Evolutionary conservation across 2,329 filamentous ascomycete species (phyloP), one percentile per base, ranked within the genome.

Genomic region (Xylaria polymorpha): DNA sequence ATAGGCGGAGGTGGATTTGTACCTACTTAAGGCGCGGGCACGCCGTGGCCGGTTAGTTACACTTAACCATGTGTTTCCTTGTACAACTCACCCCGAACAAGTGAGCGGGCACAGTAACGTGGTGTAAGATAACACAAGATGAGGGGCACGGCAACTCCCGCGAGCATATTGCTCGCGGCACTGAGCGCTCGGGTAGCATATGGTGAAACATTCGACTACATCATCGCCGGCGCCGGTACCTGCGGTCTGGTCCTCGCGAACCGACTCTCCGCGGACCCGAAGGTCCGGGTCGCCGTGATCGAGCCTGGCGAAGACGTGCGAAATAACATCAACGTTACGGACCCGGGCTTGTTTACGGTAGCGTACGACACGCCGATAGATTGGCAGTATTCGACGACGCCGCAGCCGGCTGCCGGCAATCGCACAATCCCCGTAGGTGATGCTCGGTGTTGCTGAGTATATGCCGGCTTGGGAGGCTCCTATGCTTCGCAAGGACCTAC

Each of bases 151-250:
- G 43, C 8, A n/a, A 35, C 43, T 8, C 50, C 41, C 22, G 61
- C 56, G 9, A 32, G 55, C 32, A 6, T 59, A 4, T 55, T 62
- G 51, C 44, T 63, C 39, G 65, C 57, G n/a, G 44, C 35, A 10
- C 37, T 61, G 9, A 22, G 61, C 29, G 61, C 44, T 14, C 50
- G 20, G 32, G 58, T 37, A 14, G 70, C 56, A 5, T 46, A 57
- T 50, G 69, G 71, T 59, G 74, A 77, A 32, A 69, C 66, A 2
- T 80, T 76, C 48, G 80, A 82, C 75, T 83, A 81, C 64, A 68
- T 83, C 46, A 77, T 83, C 20, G 77, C 79, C n/a, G 80, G 81
- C 8, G 81, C 76, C 9, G 80, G 80, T 0, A 81, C 80, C 0
- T 76, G 74, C 57, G 81, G 81, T 10, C 76, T 81, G 1, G 74